Evolutionary conservation across 441 rosid genomes (phyloP).

Genomic region (Gossypium schwendimanii): DNA sequence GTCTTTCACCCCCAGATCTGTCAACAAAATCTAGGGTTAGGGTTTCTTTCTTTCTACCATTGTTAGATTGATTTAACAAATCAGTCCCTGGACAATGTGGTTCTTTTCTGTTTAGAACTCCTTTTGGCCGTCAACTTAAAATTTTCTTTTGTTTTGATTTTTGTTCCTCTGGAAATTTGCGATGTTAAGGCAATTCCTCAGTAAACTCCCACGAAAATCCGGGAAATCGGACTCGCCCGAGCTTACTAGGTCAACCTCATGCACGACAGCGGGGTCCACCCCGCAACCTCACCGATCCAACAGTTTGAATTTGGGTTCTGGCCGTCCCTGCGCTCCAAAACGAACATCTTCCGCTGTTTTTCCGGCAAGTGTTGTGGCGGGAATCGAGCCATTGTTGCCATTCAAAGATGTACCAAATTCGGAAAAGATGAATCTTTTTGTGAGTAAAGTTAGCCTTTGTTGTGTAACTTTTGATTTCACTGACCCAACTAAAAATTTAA

Average conservation of each 20-base stretch:
- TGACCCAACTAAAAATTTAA: conserved; percentile 56
- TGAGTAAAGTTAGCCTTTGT: conserved; percentile 83
- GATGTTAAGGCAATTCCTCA: conserved; percentile 69
- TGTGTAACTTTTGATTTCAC: conserved; percentile 82
- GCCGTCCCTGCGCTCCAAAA: conserved; percentile 46
- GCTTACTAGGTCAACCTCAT: conserved; percentile 33
- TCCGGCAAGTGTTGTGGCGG: conserved; percentile 75
- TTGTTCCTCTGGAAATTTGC: conserved; percentile 10
- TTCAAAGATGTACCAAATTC: conserved; percentile 68
- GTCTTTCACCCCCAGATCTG: conserved; percentile 32
- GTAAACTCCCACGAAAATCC: conserved; percentile 64
- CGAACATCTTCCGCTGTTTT: conserved; percentile 79
- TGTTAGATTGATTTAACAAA: not conserved
- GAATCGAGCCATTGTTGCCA: conserved; percentile 73
- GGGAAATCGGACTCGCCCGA: conserved; percentile 47
- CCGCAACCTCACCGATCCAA: conserved; percentile 35
- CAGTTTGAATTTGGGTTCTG: conserved; percentile 28
- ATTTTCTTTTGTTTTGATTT: not conserved
- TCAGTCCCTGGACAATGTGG: conserved; percentile 6
- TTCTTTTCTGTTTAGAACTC: conserved; percentile 7
- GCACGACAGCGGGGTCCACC: conserved; percentile 12
- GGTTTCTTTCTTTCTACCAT: not conserved
- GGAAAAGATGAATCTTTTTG: conserved; percentile 73
- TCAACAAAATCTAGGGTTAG: conserved; percentile 19
- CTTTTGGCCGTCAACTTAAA: not conserved